Evolutionary conservation across 2,329 filamentous ascomycete genomes (phyloP), one percentile per base, ranked within the genome.

Genomic region (Cladosporium colombiae): DNA sequence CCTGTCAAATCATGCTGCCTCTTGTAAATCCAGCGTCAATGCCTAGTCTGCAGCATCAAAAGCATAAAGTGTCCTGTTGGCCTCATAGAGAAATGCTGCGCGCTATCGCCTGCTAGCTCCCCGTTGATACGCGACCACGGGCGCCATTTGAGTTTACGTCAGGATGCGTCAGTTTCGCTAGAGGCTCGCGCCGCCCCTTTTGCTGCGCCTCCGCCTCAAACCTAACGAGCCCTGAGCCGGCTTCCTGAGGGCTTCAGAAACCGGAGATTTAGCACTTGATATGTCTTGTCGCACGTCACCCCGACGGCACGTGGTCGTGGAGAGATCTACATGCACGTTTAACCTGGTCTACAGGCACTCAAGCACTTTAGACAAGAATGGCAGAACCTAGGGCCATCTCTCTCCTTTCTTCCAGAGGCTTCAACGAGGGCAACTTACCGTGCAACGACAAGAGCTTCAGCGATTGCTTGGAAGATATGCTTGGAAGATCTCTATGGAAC

Each of bases 221-320:
- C 52, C 31, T 55, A 29, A 21, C 25, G 52, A 29, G 50, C 52
- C 52, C 50, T 53, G 49, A 27, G 29, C 8, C 31, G 31, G 31
- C 5, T n/a, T n/a, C n/a, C n/a, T 10, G 31, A 14, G 13, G 3
- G 50, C 14, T 33, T 29, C 18, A 21, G 29, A 55, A 55, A 55
- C 52, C 52, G 52, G 46, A 31, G n/a, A n/a, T 31, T 55, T 55
- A 29, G 29, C 16, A 29, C 52, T 55, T 55, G 52, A 29, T 55
- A 55, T 31, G 31, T 55, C 52, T 55, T 55, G 52, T 55, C 52
- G 27, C 27, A 55, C 52, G 52, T 55, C 27, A 55, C 52, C 10
- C 2, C 8, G 13, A 14, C 31, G 25, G 52, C 52, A 55, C 52
- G 27, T 55, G 52, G 52, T 21, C n/a, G 13, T 46, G 7, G n/a